Evolutionary conservation across 2,329 filamentous ascomycete species (phyloP).

Genomic region (Fusarium napiforme): DNA sequence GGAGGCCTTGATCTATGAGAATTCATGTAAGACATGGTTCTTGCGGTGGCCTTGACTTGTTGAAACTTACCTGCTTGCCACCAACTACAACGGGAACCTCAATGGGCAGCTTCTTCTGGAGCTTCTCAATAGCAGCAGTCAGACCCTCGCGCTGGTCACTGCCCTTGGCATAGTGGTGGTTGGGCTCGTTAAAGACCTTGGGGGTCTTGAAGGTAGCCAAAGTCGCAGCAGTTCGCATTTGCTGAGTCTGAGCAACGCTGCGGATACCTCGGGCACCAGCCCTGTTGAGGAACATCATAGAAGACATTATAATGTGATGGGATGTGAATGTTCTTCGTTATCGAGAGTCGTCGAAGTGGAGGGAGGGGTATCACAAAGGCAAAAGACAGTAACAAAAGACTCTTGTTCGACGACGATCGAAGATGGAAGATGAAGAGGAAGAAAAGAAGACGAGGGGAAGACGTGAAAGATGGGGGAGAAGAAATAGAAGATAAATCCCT

Average conservation of each 20-base stretch:
- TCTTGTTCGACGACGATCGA: conserved; percentile 29
- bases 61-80: conserved; percentile 75
- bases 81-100: conserved; percentile 86
- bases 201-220: conserved; percentile 90
- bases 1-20: conserved; percentile 71
- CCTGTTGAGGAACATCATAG: conserved; percentile 48
- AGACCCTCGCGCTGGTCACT: conserved; percentile 83
- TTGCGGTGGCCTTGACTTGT: neutral
- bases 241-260: conserved; percentile 44
- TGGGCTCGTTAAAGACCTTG: conserved; percentile 91
- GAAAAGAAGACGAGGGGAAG: neutral
- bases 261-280: conserved; percentile 49
- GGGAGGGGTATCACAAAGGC: conserved; percentile 38
- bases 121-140: conserved; percentile 74
- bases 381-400: conserved; percentile 9
- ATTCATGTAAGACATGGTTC: conserved; percentile 16
- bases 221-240: conserved; percentile 59
- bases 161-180: conserved; percentile 89
- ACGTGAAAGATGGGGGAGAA: conserved; percentile 3
- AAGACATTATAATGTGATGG: conserved; percentile 46
- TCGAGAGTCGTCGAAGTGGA: conserved; percentile 23
- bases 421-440: conserved; percentile 24
- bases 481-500: conserved; percentile 11
- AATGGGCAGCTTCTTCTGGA: conserved; percentile 76
- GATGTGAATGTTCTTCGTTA: conserved; percentile 18